Evolutionary conservation across 1,284 basidiomycete species (phyloP).

Genomic region (Naganishia liquefaciens): DNA sequence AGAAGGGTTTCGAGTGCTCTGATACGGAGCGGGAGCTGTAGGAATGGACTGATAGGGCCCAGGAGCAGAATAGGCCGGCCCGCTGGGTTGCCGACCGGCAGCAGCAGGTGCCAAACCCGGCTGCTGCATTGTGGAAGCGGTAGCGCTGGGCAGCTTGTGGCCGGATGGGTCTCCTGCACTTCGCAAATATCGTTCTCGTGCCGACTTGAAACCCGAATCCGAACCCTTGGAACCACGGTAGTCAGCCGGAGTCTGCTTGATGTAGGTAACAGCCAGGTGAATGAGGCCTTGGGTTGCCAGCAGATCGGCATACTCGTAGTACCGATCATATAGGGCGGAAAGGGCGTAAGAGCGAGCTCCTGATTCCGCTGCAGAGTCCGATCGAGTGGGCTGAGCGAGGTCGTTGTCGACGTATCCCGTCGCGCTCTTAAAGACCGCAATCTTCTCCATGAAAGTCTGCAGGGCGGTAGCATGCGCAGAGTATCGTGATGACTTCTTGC

Average conservation of each 20-base stretch:
- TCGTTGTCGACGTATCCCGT: constrained; percentile 84
- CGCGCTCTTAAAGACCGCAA: constrained; percentile 88
- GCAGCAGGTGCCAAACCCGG: constrained; percentile 26
- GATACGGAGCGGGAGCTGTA: constrained; percentile 21
- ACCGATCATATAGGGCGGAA: constrained; percentile 82
- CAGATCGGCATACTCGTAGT: constrained; percentile 93
- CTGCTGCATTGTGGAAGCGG: constrained; percentile 34
- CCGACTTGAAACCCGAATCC: constrained; percentile 62
- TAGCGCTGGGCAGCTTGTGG: constrained; percentile 40
- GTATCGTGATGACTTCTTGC: constrained; percentile 65
- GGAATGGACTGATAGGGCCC: constrained; percentile 25
- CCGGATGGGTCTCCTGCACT: constrained; percentile 36
- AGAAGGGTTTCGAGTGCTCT: constrained; percentile 34
- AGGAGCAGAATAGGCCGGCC: constrained; percentile 4
- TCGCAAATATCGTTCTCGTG: constrained; percentile 58
- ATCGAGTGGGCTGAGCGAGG: constrained; percentile 58
- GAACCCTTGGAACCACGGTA: constrained; percentile 68
- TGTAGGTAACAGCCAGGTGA: constrained; percentile 75
- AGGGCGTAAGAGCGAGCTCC: constrained; percentile 77
- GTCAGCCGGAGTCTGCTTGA: constrained; percentile 75
- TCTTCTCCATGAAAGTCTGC: constrained; percentile 95
- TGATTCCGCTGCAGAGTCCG: constrained; percentile 56
- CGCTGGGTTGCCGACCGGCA: constrained; percentile 14
- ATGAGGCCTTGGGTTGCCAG: constrained; percentile 87
- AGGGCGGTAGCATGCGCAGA: constrained; percentile 84